Percentiles rank a stretch among this genome's conserved stretches.
Evolutionary conservation across 768 basidiomycete genomes (phyloP).

Genomic region (Amyloporia xantha): DNA sequence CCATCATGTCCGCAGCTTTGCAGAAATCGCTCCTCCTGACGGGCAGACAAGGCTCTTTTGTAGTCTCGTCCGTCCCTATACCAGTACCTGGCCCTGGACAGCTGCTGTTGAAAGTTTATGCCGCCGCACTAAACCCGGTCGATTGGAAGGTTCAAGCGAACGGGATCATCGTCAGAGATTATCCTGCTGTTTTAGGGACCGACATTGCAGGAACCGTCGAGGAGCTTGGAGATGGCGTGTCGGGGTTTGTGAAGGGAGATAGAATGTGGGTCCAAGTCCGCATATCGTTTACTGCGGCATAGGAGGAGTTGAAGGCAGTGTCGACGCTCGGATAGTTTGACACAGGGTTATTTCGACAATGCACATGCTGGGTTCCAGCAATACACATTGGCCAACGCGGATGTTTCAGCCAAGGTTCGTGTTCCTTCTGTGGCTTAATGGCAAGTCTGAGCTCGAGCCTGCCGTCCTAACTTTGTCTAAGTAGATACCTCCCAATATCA

Average conservation of each 20-base stretch:
- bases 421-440: not conserved
- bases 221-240: constrained; percentile 22
- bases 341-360: constrained; percentile 5
- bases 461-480: too few relatives aligned
- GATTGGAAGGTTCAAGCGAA: constrained; percentile 28
- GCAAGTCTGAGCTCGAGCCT: not conserved
- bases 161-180: constrained; percentile 18
- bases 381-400: constrained; percentile 16
- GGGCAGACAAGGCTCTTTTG: constrained; percentile 6
- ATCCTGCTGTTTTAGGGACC: constrained; percentile 22
- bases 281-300: not conserved
- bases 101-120: constrained; percentile 24
- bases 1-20: constrained; percentile 12
- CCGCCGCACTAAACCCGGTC: constrained; percentile 26
- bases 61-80: constrained; percentile 6
- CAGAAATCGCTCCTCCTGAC: constrained; percentile 11
- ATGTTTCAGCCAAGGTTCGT: constrained; percentile 17
- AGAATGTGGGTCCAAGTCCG: constrained; percentile 13
- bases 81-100: constrained; percentile 23
- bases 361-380: constrained; percentile 15
- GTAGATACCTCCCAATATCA: constrained; percentile 32
- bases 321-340: constrained; percentile 1
- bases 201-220: constrained; percentile 28
- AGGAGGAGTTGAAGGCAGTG: not conserved
- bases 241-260: constrained; percentile 21